Conservation (phyloP, 306 rosid species). For the Coriaria nepalensis region DNA sequence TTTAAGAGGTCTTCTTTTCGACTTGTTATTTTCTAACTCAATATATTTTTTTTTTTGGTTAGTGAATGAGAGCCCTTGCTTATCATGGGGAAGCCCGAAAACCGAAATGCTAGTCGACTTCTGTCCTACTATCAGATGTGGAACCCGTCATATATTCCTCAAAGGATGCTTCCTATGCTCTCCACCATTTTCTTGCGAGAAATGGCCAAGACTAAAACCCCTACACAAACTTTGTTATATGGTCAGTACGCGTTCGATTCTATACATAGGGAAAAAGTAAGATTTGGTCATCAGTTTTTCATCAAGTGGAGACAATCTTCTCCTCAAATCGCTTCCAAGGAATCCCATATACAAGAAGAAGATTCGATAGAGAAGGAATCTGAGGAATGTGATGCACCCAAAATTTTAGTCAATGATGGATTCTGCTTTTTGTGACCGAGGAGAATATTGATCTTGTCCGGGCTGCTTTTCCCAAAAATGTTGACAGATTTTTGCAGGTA, state of each 20-base stretch:
- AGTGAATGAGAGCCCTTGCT: slow-evolving; percentile 41
- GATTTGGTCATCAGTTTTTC: slow-evolving; percentile 49
- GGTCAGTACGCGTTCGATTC: slow-evolving; percentile 68
- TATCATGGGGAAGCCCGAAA: slow-evolving; percentile 50
- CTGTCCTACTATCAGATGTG: slow-evolving; percentile 58
- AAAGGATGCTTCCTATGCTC: slow-evolving; percentile 60
- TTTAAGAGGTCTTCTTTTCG: not conserved
- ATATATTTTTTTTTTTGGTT: slow-evolving; percentile 7
- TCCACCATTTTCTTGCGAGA: slow-evolving; percentile 74
- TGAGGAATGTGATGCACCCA: slow-evolving; percentile 44
- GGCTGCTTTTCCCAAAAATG: slow-evolving; percentile 65
- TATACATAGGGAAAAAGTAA: slow-evolving; percentile 47
- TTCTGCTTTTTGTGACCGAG: slow-evolving; percentile 61
- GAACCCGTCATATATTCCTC: slow-evolving; percentile 62
- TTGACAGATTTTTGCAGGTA: slow-evolving; percentile 46
- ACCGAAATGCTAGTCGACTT: slow-evolving; percentile 51
- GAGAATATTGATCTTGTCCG: slow-evolving; percentile 70
- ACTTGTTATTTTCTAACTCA: not conserved
- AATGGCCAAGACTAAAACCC: slow-evolving; percentile 16
- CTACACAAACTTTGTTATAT: slow-evolving; percentile 27
- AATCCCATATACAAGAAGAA: slow-evolving; percentile 27
- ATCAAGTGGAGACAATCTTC: slow-evolving; percentile 53
- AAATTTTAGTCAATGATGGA: slow-evolving; percentile 31
- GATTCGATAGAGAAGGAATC: slow-evolving; percentile 44
- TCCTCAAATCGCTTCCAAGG: slow-evolving; percentile 20